These are phyloP conservation scores for Moricandia moricandioides DNA, from an alignment of 345 rosid genomes.

Conservation along the genomic window DNA sequence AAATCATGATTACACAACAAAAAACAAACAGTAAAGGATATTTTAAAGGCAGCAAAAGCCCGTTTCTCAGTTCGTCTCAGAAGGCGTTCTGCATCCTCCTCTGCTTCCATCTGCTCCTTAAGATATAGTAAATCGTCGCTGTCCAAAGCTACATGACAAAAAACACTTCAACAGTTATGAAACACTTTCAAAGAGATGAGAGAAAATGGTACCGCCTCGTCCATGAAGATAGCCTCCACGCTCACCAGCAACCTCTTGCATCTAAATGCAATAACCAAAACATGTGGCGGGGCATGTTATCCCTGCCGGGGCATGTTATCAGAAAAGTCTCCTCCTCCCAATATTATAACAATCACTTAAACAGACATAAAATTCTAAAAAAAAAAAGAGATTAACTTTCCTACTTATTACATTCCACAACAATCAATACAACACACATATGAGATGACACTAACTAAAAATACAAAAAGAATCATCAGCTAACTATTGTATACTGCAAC, in stretches of 20 bases:
- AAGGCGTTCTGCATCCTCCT: constrained; percentile 97
- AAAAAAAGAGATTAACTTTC: neutral
- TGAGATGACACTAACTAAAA: neutral
- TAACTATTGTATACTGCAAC: neutral
- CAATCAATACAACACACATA: neutral
- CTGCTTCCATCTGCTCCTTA: constrained; percentile 99
- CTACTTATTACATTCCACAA: neutral
- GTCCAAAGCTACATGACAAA: constrained; percentile 73
- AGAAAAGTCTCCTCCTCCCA: neutral
- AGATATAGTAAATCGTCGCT: constrained; percentile 97
- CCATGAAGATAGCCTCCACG: constrained; percentile 99
- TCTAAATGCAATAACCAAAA: constrained; percentile 66
- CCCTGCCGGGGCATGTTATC: neutral
- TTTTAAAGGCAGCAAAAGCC: constrained; percentile 95
- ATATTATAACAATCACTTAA: neutral
- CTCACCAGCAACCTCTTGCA: constrained; percentile 99
- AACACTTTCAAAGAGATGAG: neutral
- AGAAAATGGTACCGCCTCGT: constrained; percentile 67
- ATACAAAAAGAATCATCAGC: constrained; percentile 4
- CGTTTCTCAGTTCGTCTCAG: constrained; percentile 94
- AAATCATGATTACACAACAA: neutral
- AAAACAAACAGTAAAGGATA: constrained; percentile 65
- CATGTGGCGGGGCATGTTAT: constrained; percentile 86
- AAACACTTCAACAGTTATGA: too few relatives aligned
- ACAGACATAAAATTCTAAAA: constrained; percentile 5